phyloP scores from a whole-genome alignment of 495 filamentous ascomycete genomes.

The Hypomontagnella submonticulosa region DNA sequence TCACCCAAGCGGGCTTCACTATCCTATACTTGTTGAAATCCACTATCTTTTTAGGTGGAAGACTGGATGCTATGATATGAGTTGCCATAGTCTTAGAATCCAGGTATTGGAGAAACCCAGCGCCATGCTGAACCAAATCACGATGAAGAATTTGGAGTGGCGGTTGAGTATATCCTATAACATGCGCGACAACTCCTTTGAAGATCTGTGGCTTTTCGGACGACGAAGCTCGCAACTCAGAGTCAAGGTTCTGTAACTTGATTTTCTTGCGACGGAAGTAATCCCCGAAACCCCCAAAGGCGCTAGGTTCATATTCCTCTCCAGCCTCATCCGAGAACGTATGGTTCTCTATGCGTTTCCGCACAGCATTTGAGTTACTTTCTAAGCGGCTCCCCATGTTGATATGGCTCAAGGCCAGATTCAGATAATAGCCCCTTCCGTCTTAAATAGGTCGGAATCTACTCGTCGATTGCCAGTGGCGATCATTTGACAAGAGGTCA shows the following conservation, averaged over 20 bases:
- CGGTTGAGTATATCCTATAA: slow-evolving; percentile 94
- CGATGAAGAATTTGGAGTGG: slow-evolving; percentile 86
- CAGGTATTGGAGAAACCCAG: slow-evolving; percentile 93
- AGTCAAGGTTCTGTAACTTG: slow-evolving; percentile 93
- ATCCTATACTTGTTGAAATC: slow-evolving; percentile 89
- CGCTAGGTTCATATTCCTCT: slow-evolving; percentile 89
- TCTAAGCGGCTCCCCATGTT: slow-evolving; percentile 85
- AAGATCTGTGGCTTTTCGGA: slow-evolving; percentile 83
- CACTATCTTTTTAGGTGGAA: slow-evolving; percentile 90
- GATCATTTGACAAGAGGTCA: slow-evolving; percentile 41
- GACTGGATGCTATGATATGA: slow-evolving; percentile 89
- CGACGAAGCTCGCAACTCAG: slow-evolving; percentile 74
- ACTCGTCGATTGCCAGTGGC: slow-evolving; percentile 36
- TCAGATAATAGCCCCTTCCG: slow-evolving; percentile 14
- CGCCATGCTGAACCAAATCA: slow-evolving; percentile 88
- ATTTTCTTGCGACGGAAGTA: slow-evolving; percentile 95
- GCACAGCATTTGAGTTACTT: slow-evolving; percentile 77
- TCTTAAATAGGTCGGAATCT: slow-evolving; percentile 13
- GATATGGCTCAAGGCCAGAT: slow-evolving; percentile 18
- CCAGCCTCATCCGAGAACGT: slow-evolving; percentile 73
- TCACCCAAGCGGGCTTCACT: slow-evolving; percentile 96
- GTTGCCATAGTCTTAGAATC: slow-evolving; percentile 92
- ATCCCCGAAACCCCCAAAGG: slow-evolving; percentile 87
- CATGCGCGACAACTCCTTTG: slow-evolving; percentile 85
- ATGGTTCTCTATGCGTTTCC: slow-evolving; percentile 84